phyloP scores from a whole-genome alignment of 1,139 yeast genomes.

The Lodderomyces pseudojiufengensis region DNA sequence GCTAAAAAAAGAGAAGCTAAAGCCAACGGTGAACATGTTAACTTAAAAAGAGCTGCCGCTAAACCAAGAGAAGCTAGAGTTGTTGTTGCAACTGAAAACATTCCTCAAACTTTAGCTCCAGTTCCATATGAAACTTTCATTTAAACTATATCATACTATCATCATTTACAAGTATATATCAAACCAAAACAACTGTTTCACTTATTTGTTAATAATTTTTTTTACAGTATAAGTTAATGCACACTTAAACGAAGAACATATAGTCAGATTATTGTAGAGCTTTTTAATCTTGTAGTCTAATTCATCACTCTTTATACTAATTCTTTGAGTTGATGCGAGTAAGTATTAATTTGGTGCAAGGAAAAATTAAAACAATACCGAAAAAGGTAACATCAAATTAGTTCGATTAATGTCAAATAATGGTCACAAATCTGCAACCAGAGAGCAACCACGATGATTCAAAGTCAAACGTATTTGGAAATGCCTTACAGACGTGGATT shows the following conservation, averaged over 20 bases:
- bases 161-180: neutral
- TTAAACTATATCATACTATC: slow-evolving; percentile 33
- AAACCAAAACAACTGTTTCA: slow-evolving; percentile 1
- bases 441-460: neutral
- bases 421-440: no score
- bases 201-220: slow-evolving; percentile 12
- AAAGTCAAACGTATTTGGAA: slow-evolving; percentile 24
- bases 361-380: no score
- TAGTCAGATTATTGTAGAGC: no score
- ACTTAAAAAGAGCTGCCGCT: slow-evolving; percentile 97
- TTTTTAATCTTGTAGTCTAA: no score
- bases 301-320: no score
- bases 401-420: no score
- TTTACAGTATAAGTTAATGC: slow-evolving; percentile 14
- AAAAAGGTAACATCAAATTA: no score
- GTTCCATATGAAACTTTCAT: slow-evolving; percentile 99
- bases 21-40: slow-evolving; percentile 86
- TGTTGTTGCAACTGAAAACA: slow-evolving; percentile 72
- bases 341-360: no score
- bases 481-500: slow-evolving; percentile 74
- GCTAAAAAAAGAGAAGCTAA: slow-evolving; percentile 92
- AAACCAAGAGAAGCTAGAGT: slow-evolving; percentile 93
- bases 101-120: slow-evolving; percentile 98
- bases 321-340: no score
- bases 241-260: slow-evolving; percentile 7